Evolutionary conservation across 495 filamentous ascomycete genomes (phyloP), one percentile per base, ranked within the genome.

Genomic region (Lophium mytilinum): DNA sequence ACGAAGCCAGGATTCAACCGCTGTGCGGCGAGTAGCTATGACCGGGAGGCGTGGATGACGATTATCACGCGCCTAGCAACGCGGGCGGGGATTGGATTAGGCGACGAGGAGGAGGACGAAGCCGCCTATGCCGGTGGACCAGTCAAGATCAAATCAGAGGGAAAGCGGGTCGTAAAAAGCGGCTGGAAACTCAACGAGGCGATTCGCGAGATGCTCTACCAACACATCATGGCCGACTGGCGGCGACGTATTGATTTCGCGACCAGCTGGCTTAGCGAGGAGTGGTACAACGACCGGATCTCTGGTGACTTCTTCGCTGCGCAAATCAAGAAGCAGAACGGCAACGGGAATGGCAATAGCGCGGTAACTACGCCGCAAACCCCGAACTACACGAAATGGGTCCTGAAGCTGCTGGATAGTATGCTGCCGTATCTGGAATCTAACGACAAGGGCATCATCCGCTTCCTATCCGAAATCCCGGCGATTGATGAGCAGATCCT

Each of bases 261-360:
- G 2, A 85, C 96, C 52, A 80, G 83, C 15, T 99, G 93, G 93
- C 76, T 97, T 24, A 91, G 86, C 64, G 93, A 99, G 70, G 93
- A 99, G 71, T 99, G 92, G 92, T 97, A 95, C 72, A 93, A 89
- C 66, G 94, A 96, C 68, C 81, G 81, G 39, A 70, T 95, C 21
- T 79, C 80, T 57, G 65, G 71, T 8, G 56, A 61, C 35, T 37
- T 35, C 14, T 15, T 36, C 3, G n/a, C 50, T 7, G 24, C 19
- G 9, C 14, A 12, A 10, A 33, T 47, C 11, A 45, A 52, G 30
- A 12, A 19, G 6, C 14, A 34, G 18, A 65, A 57, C 35, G 55
- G 50, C 30, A 48, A 67, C 9, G 72, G 73, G 3, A 64, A 68
- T n/a, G 71, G 77, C 0, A 69, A 77, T 8, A 71, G 76, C 8